Conservation (phyloP, 2,329 filamentous ascomycete species). For the Scedosporium boydii region DNA sequence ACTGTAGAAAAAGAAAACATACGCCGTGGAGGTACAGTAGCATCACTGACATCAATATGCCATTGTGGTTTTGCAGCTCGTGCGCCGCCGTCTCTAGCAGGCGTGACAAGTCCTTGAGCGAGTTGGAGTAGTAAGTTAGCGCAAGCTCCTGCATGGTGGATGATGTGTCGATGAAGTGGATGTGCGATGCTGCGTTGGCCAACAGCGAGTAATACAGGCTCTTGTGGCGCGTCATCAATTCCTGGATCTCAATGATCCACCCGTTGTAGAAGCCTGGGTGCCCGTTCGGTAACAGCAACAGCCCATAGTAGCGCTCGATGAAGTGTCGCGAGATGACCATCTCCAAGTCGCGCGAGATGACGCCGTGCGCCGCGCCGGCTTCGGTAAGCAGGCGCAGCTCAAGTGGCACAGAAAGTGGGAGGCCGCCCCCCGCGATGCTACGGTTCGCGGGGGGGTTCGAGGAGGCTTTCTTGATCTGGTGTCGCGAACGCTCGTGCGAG, state of each 20-base stretch:
- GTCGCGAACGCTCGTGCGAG: constrained; percentile 2
- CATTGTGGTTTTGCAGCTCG: constrained; percentile 13
- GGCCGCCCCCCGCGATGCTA: not conserved
- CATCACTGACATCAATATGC: constrained; percentile 16
- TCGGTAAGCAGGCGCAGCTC: not conserved
- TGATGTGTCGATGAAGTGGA: constrained; percentile 12
- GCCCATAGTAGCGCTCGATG: constrained; percentile 11
- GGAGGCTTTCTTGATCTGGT: not conserved
- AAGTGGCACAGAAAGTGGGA: not conserved
- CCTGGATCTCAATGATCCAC: constrained; percentile 19
- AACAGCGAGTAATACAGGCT: constrained; percentile 20
- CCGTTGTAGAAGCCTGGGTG: constrained; percentile 19
- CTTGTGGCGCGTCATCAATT: constrained; percentile 17
- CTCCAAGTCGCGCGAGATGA: constrained; percentile 11
- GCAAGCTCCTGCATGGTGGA: constrained; percentile 14
- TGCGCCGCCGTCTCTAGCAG: constrained; percentile 9
- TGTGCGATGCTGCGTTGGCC: constrained; percentile 16
- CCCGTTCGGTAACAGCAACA: constrained; percentile 18
- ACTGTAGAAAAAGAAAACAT: not conserved
- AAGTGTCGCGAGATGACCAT: constrained; percentile 13
- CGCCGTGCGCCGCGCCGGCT: constrained; percentile 6
- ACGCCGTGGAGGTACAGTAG: constrained; percentile 17
- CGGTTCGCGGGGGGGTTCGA: no score
- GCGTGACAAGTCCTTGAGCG: constrained; percentile 11
- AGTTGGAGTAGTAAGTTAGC: constrained; percentile 14